Evolutionary conservation across 768 basidiomycete species (phyloP).

Genomic region (Cystofilobasidium bisporidii): DNA sequence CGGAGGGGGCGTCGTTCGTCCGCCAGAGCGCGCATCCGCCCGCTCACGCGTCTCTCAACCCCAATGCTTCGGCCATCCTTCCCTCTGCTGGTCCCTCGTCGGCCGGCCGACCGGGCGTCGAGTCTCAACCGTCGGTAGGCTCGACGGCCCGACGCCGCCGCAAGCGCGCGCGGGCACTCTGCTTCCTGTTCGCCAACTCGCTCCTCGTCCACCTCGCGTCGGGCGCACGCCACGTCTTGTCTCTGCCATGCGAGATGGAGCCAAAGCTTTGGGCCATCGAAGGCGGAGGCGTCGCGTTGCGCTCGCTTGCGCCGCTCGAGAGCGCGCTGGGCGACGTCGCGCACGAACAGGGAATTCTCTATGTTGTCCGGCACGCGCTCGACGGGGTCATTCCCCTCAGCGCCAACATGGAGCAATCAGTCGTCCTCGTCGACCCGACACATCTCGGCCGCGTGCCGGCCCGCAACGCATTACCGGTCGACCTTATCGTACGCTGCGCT

Average conservation of each 20-base stretch:
- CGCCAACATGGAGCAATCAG: neutral
- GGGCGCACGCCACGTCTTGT: slow-evolving; percentile 34
- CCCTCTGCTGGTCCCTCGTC: no score
- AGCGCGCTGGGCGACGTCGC: neutral
- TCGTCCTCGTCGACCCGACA: neutral
- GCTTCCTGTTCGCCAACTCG: slow-evolving; percentile 35
- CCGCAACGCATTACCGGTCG: no score
- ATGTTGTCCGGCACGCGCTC: slow-evolving; percentile 9
- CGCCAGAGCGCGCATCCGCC: neutral
- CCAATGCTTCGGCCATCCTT: neutral
- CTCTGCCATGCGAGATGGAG: slow-evolving; percentile 35
- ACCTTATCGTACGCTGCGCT: neutral
- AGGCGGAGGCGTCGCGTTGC: slow-evolving; percentile 32
- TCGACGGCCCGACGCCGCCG: neutral
- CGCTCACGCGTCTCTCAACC: neutral
- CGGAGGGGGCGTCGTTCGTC: slow-evolving; percentile 22
- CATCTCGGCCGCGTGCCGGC: no score
- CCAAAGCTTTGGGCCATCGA: neutral
- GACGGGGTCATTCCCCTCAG: neutral
- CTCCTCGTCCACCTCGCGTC: slow-evolving; percentile 35
- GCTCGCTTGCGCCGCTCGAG: slow-evolving; percentile 34
- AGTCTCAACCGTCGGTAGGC: no score
- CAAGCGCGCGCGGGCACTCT: slow-evolving; percentile 26
- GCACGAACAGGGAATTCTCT: neutral
- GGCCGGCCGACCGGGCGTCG: no score